Base-by-base conservation (phyloP, 1,284 basidiomycete species). In the Serendipita sp. region DNA sequence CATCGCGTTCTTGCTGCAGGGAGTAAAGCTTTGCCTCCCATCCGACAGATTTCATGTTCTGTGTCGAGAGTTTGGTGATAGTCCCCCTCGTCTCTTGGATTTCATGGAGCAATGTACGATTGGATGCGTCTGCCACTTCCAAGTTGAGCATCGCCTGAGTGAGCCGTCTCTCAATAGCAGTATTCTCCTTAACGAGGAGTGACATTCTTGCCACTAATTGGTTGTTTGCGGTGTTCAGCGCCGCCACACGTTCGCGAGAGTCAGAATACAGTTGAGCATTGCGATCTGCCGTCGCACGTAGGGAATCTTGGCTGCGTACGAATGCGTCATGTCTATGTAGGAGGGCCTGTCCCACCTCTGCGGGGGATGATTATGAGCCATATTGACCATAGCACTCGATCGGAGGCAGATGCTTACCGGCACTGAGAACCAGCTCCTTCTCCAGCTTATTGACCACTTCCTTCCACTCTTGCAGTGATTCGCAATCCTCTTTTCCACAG, bases 291-390 rank as follows among this genome's bases (percentile, higher is more conserved):
- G 70, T 60, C 72, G 65, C 34, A 67, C 67, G 42, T 70, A 75
- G 64, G 64, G 82, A 83, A 77, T 87, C 82, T 68, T 85, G 83
- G 67, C 81, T 78, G 63, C 87, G 83, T 60, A 93, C 81, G 71
- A 89, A 88, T 2, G 87, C 88, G 73, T 95, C 93, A 71, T 93
- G 91, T 66, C 87, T 79, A 69, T 88, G 84, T 60, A 97, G 73
- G 53, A 98, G 75, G 1, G 93, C 93, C 73, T 93, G 90, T 1
- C 94, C 94, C 58, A 97, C 87, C 76, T 96, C 93, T 92, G 68
- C 29, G 55, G 15, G 43, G 29, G 15, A 43, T 41, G 38, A 6
- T 15, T 32, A 17, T 50, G 38, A 60, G 41, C 29, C 43, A 43
- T 30, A 3, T 26, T 3, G 22, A 15, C 43, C 60, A 32, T 53